These are phyloP conservation scores for Stramenopiles sp. DNA, from an alignment of 352 stramenopile species.

Conservation along the genomic window DNA sequence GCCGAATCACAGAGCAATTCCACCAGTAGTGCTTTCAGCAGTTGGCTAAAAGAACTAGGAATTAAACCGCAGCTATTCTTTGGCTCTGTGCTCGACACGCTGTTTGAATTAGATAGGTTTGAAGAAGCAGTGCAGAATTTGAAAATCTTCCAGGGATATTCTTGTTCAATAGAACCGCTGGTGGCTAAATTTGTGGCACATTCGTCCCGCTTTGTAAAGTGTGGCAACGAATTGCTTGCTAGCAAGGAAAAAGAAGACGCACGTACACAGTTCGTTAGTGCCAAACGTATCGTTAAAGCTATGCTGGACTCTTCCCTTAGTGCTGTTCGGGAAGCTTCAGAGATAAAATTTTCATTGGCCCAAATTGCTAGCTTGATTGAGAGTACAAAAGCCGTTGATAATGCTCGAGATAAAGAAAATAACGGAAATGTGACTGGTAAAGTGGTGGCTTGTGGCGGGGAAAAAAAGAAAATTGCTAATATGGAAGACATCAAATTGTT, in stretches of 20 bases:
- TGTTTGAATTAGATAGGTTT: background rate
- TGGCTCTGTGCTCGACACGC: background rate
- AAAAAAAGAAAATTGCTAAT: no score
- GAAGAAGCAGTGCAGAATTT: background rate
- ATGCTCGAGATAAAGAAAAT: no score
- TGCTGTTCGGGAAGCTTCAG: no score
- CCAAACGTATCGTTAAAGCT: background rate
- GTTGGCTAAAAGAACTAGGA: background rate
- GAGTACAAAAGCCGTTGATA: no score
- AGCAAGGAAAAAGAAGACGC: background rate
- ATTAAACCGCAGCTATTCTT: background rate
- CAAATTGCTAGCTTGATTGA: no score
- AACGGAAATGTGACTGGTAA: no score
- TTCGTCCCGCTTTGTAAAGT: background rate
- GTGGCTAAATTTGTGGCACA: background rate
- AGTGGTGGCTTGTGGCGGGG: no score
- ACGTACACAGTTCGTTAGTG: background rate
- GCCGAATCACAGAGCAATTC: background rate
- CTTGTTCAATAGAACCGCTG: background rate
- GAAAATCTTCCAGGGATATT: background rate
- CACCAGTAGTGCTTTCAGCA: background rate
- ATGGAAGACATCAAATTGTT: no score
- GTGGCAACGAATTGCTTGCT: background rate
- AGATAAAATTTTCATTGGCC: no score
- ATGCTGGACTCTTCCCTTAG: no score